Percentiles rank a stretch among this genome's conserved stretches.
phyloP scores from a whole-genome alignment of 148 eudicot species.

The Cornus suecica region DNA sequence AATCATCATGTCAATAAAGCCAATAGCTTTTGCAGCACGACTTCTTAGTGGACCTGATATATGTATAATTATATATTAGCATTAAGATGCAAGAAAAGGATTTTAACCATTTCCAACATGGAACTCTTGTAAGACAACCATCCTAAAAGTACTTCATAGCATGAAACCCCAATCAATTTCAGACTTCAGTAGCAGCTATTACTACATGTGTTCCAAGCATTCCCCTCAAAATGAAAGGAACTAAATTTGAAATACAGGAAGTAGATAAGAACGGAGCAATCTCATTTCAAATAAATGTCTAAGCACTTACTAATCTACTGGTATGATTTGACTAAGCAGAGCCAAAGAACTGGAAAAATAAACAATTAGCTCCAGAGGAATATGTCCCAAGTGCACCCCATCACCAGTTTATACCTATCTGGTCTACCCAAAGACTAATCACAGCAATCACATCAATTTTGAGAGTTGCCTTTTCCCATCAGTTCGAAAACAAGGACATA shows the following conservation, averaged over 20 bases:
- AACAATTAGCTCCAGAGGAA: not conserved
- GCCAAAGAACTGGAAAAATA: not conserved
- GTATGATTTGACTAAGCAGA: not conserved
- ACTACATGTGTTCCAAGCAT: not conserved
- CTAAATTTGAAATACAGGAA: not conserved
- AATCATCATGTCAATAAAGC: constrained; percentile 95
- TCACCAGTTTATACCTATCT: not conserved
- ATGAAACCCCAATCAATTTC: not conserved
- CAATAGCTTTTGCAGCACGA: constrained; percentile 98
- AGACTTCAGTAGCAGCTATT: not conserved
- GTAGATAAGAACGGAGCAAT: not conserved
- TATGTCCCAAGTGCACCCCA: not conserved
- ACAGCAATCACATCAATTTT: not conserved
- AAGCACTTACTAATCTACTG: too few species aligned
- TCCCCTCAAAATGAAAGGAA: not conserved
- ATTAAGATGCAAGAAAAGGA: not conserved
- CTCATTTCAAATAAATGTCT: not conserved
- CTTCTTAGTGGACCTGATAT: constrained; percentile 85
- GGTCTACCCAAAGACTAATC: not conserved
- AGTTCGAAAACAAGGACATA: not conserved
- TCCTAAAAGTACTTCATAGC: not conserved
- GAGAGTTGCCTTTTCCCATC: not conserved
- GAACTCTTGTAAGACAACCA: not conserved
- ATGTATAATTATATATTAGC: not conserved
- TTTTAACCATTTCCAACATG: not conserved